Evolutionary conservation across 1,284 basidiomycete genomes (phyloP).

Genomic region (Serendipita sp.): DNA sequence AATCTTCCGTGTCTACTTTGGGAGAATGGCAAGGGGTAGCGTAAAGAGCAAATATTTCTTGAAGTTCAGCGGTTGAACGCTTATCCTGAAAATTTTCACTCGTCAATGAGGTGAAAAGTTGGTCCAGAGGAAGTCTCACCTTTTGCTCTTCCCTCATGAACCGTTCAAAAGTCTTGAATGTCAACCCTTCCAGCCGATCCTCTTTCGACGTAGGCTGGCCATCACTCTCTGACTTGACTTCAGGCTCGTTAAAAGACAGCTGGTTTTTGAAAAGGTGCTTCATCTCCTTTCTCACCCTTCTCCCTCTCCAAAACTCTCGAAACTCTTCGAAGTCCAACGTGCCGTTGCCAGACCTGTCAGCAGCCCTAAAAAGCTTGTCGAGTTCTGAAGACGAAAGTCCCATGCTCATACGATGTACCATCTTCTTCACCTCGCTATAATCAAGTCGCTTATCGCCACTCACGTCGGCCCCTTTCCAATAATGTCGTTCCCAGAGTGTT

Average conservation of each 20-base stretch:
- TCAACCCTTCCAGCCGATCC: conserved; percentile 29
- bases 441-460: conserved; percentile 49
- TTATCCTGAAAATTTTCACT: no score
- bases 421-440: conserved; percentile 58
- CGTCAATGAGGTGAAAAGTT: no score
- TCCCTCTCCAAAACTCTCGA: conserved; percentile 68
- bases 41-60: not conserved
- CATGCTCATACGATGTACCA: conserved; percentile 68
- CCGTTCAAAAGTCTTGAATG: conserved; percentile 40
- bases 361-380: conserved; percentile 50
- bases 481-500: conserved; percentile 67
- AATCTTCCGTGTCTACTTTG: not conserved
- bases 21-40: not conserved
- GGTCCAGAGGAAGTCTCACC: conserved; percentile 23
- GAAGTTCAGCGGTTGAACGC: not conserved
- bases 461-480: conserved; percentile 63
- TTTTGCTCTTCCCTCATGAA: conserved; percentile 61
- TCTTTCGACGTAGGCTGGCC: not conserved
- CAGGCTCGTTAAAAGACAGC: conserved; percentile 19
- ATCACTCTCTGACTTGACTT: no score
- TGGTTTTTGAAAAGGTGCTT: conserved; percentile 50
- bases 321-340: conserved; percentile 78
- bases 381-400: conserved; percentile 51
- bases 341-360: conserved; percentile 48
- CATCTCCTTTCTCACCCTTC: conserved; percentile 75